Percentiles rank a stretch among this genome's conserved stretches.
Evolutionary conservation across 768 basidiomycete species (phyloP).

Genomic region (Suillus weaverae): DNA sequence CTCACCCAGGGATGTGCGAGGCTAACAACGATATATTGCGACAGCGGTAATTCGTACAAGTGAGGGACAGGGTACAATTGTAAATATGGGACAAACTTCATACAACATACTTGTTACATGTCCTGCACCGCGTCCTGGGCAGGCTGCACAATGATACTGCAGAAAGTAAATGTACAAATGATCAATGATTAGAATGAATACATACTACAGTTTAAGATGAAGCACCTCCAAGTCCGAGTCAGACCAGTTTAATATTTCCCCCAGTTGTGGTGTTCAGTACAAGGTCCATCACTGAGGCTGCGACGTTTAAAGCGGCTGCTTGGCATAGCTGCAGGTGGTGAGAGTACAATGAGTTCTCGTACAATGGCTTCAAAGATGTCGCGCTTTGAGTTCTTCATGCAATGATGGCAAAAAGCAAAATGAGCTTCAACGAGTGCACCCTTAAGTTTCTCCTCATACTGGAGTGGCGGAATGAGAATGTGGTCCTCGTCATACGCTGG

Average conservation of each 20-base stretch:
- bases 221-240: not conserved
- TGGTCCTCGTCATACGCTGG: not conserved
- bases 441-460: constrained; percentile 3
- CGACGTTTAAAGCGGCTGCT: not conserved
- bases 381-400: not conserved
- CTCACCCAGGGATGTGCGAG: not conserved
- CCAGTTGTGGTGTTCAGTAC: not conserved
- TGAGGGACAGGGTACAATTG: not conserved
- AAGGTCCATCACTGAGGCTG: not conserved
- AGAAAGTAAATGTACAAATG: not conserved
- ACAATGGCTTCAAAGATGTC: not conserved
- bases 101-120: too few species aligned
- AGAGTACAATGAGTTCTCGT: not conserved
- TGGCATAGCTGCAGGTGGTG: not conserved
- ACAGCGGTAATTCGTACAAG: not conserved
- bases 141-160: too few species aligned
- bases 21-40: not conserved
- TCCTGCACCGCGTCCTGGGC: too few species aligned
- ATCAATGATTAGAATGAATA: not conserved
- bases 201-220: not conserved
- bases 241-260: not conserved
- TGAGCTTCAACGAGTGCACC: constrained; percentile 3
- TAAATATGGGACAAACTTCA: too few species aligned
- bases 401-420: not conserved
- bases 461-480: not conserved